Base-by-base conservation (phyloP, 1,139 yeast genomes). In the Saccharomyces hybrid region DNA sequence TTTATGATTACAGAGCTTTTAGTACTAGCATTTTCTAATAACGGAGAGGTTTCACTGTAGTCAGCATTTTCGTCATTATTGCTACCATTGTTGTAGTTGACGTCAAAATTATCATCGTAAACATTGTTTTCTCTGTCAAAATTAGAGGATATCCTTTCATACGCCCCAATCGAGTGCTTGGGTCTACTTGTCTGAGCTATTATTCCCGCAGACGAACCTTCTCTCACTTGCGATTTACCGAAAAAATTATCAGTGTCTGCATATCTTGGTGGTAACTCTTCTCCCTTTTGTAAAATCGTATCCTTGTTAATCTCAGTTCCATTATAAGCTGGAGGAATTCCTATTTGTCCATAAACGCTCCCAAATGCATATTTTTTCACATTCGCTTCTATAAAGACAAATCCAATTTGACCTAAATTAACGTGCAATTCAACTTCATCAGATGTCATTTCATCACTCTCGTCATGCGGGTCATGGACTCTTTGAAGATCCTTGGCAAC, bases 351-450 rank as follows among this genome's bases (percentile, higher is more conserved):
- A 55, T 75, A 83, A 47, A 81, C 79, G 50, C 87, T 86, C 28
- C 96, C 95, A 62, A 93, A 86, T 3, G 97, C 97, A 78, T 95
- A 88, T 69, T 90, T 91, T 61, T 84, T 82, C 41, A 84, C 75
- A 69, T 93, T 91, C 5, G 97, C 98, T 70, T 93, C 98, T 56
- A 93, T 88, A 76, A 88, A 91, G 1, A 93, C 97, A 72, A 83
- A 93, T 1, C 98, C 99, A 50, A 84, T 74, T 67, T 90, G 97
- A 1, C 99, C 99, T 55, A 93, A 73, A 68, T 93, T 93, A 11
- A 87, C 91, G 63, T 85, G 86, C 52, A 93, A 79, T 59, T 83
- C 70, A 70, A 70, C 62, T 52, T 64, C 68, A 53, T 67, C 71
- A 41, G 69, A 61, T 9, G 59, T 61, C 6, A 66, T 55, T 7